Base-by-base conservation (phyloP, 768 basidiomycete genomes). In the Dendrothele bispora region DNA sequence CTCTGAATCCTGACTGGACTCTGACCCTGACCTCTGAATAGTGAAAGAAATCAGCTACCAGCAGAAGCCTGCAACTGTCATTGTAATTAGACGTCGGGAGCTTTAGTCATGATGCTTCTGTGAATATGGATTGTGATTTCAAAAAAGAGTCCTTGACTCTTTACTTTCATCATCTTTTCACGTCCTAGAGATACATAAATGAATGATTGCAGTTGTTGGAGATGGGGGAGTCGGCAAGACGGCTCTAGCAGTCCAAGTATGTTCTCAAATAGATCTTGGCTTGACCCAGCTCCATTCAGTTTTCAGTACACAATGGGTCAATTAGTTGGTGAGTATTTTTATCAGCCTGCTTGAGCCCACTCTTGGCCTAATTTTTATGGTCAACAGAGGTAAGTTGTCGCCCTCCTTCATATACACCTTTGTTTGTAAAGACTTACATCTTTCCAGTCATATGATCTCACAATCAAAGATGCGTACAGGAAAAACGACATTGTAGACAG, bases 141-240 rank as follows among this genome's bases (percentile, higher is more conserved):
- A n/a, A n/a, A n/a, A n/a, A n/a, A n/a, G n/a, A n/a, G n/a, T n/a
- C n/a, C n/a, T n/a, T n/a, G n/a, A n/a, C n/a, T n/a, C n/a, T n/a
- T n/a, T n/a, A n/a, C n/a, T n/a, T n/a, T n/a, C n/a, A n/a, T n/a
- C n/a, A n/a, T 50, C 50, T 40, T 49, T 53, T 48, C 15, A 7
- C 30, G 39, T 34, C 53, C 40, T 53, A 76, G 72, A 77, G 68
- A 92, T 93, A 91, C 91, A 93, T 75, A 87, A 85, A 67, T 93
- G 91, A 91, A 87, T 91, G 77, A 87, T 97, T 58, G 92, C 94
- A 52, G 91, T 97, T 56, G 80, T 97, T 50, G 94, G 94, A 55
- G 94, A 98, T 72, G 94, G 94, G 70, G 94, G 94, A 72, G 94
- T 98, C 39, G 94, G 94, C 48, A 98, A 98, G 78, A 97, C 94